phyloP scores from a whole-genome alignment of 805 yeast species.

The Yamadazyma takamatsuzukensis region DNA sequence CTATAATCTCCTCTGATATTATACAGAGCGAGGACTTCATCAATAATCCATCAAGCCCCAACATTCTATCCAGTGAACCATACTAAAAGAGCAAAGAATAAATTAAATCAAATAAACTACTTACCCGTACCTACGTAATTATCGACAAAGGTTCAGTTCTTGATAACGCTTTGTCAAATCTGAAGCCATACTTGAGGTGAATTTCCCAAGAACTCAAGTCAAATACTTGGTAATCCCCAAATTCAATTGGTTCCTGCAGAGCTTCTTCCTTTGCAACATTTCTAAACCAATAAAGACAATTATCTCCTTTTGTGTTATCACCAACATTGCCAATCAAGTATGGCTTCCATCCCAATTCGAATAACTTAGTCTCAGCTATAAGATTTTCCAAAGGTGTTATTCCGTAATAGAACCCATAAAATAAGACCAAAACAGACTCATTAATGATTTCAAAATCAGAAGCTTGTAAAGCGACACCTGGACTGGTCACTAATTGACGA shows the following conservation, averaged over 20 bases:
- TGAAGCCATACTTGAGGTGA: constrained; percentile 33
- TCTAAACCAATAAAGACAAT: constrained; percentile 18
- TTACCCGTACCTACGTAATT: too few species aligned
- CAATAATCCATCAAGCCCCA: too few species aligned
- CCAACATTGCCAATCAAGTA: constrained; percentile 16
- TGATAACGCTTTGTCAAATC: constrained; percentile 24
- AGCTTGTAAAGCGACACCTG: constrained; percentile 16
- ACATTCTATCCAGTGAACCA: too few species aligned
- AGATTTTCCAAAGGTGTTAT: constrained; percentile 40
- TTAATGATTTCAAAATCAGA: constrained; percentile 22
- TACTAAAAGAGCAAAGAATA: too few species aligned
- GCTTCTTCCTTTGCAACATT: constrained; percentile 12
- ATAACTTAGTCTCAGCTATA: constrained; percentile 38
- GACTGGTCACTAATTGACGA: constrained; percentile 4
- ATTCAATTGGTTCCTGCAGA: constrained; percentile 14
- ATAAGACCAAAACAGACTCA: constrained; percentile 36
- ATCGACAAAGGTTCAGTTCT: constrained; percentile 4
- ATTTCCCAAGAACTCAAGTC: constrained; percentile 42
- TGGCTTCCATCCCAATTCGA: constrained; percentile 41
- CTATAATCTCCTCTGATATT: too few species aligned
- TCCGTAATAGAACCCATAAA: constrained; percentile 42
- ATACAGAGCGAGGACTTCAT: too few species aligned
- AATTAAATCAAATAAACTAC: too few species aligned
- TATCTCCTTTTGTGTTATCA: constrained; percentile 4
- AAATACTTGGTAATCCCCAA: constrained; percentile 40